phyloP scores from a whole-genome alignment of 2,329 filamentous ascomycete species.

The Lasiodiplodia gonubiensis region DNA sequence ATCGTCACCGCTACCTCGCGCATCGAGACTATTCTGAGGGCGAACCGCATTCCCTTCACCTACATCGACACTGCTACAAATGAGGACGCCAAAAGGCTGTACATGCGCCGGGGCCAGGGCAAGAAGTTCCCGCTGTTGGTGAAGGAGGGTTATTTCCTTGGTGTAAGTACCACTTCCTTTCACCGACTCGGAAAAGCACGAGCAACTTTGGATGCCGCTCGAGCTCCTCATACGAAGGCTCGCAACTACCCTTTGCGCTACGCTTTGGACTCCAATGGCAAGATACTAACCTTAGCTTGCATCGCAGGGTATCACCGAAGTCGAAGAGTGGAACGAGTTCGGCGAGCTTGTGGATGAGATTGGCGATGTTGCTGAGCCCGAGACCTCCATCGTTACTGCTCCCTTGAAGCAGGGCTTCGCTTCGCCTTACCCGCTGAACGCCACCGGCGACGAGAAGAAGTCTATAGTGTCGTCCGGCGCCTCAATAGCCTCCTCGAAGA shows the following conservation, averaged over 20 bases:
- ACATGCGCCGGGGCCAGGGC: conserved; percentile 82
- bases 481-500: conserved; percentile 29
- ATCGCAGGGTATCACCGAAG: conserved; percentile 81
- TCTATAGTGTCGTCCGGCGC: conserved; percentile 29
- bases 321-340: conserved; percentile 99
- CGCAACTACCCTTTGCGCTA: not conserved
- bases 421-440: conserved; percentile 31
- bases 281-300: not conserved
- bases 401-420: conserved; percentile 35
- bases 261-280: conserved; percentile 9
- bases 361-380: conserved; percentile 53
- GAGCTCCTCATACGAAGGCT: not conserved
- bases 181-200: not conserved
- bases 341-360: conserved; percentile 91
- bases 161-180: conserved; percentile 62
- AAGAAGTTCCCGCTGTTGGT: conserved; percentile 89
- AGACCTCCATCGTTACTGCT: conserved; percentile 40
- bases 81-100: conserved; percentile 84
- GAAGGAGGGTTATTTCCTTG: conserved; percentile 83
- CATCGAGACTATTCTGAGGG: conserved; percentile 93
- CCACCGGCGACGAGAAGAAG: conserved; percentile 16
- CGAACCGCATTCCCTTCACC: conserved; percentile 92
- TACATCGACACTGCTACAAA: conserved; percentile 91
- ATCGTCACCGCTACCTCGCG: conserved; percentile 96
- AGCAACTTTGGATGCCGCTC: not conserved